phyloP scores from a whole-genome alignment of 129 eudicot species.

The Lonicera japonica region DNA sequence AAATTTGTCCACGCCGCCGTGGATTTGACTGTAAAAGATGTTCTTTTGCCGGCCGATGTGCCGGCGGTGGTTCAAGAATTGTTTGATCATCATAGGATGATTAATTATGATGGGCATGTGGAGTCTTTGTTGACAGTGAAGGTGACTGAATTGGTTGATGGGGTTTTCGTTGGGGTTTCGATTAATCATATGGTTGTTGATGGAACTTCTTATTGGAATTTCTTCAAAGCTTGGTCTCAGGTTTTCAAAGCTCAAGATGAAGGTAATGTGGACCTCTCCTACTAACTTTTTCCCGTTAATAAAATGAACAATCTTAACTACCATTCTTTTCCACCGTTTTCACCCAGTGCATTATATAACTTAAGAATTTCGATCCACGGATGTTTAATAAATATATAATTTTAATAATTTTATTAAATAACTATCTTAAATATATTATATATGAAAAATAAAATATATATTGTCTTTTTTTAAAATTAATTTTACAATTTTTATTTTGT shows the following conservation, averaged over 20 bases:
- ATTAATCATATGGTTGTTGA: slow-evolving; percentile 48
- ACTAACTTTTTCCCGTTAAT: too few relatives aligned
- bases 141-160: slow-evolving; percentile 53
- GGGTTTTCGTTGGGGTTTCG: slow-evolving; percentile 58
- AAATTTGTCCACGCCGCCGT: slow-evolving; percentile 37
- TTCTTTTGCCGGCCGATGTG: slow-evolving; percentile 39
- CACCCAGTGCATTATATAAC: too few relatives aligned
- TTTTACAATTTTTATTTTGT: too few relatives aligned
- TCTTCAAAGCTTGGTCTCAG: slow-evolving; percentile 41
- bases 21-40: slow-evolving; percentile 26
- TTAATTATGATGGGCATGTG: slow-evolving; percentile 44
- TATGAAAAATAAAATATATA: too few relatives aligned
- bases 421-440: too few relatives aligned
- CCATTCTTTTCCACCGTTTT: too few relatives aligned
- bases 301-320: too few relatives aligned
- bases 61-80: slow-evolving; percentile 52
- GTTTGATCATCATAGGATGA: slow-evolving; percentile 44
- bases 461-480: too few relatives aligned
- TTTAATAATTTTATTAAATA: too few relatives aligned
- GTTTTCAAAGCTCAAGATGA: slow-evolving; percentile 15
- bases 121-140: slow-evolving; percentile 43
- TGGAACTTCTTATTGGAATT: slow-evolving; percentile 66
- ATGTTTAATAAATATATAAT: too few relatives aligned
- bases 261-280: too few relatives aligned
- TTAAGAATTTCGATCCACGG: too few relatives aligned